A percentile compares a stretch with the other conserved stretches of the same genome.
Evolutionary conservation across 352 stramenopile genomes (phyloP).

Genomic region (Phytophthora fragariaefolia): DNA sequence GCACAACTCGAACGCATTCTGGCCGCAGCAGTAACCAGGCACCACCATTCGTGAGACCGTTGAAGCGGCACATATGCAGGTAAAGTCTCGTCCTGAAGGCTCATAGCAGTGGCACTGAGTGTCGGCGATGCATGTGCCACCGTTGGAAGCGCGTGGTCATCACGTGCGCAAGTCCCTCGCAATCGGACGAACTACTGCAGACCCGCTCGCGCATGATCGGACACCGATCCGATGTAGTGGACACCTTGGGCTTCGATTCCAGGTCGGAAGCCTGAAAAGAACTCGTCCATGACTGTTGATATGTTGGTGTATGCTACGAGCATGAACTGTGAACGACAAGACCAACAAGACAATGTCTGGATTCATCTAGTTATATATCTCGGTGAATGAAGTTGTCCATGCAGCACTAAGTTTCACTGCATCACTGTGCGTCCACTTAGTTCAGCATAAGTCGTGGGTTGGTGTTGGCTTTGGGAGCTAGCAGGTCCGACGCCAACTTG

Average conservation of each 20-base stretch:
- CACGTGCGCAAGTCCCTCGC: constrained; percentile 24
- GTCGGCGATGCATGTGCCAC: not conserved
- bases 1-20: constrained; percentile 1
- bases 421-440: constrained; percentile 3
- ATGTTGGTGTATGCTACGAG: too few relatives aligned
- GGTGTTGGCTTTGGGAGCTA: constrained; percentile 24
- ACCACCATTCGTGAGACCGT: constrained; percentile 3
- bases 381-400: too few relatives aligned
- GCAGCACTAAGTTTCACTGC: too few relatives aligned
- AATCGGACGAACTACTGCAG: constrained; percentile 5
- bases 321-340: too few relatives aligned
- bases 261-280: not conserved
- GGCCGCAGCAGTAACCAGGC: constrained; percentile 15
- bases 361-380: too few relatives aligned
- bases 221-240: not conserved
- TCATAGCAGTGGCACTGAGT: constrained; percentile 2
- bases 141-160: not conserved
- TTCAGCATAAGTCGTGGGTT: constrained; percentile 24
- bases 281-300: not conserved
- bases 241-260: not conserved
- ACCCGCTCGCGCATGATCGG: not conserved
- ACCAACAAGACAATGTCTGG: too few relatives aligned
- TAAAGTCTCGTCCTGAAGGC: constrained; percentile 14
- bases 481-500: constrained; percentile 56
- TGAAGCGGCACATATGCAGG: not conserved